phyloP scores from a whole-genome alignment of 1,284 basidiomycete species.

The Puccinia coronata region DNA sequence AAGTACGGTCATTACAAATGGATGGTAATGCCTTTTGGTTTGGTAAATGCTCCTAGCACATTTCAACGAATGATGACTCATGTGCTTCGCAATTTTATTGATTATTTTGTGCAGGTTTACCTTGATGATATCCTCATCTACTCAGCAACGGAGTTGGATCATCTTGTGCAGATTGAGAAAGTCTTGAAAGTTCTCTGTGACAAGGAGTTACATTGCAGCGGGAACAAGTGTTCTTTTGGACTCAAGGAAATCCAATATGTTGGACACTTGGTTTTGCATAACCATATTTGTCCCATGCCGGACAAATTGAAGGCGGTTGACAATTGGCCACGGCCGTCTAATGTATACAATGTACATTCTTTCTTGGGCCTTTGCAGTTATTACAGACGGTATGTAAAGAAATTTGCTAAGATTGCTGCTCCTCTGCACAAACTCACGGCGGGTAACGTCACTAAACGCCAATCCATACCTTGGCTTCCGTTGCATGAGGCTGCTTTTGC shows the following conservation, averaged over 20 bases:
- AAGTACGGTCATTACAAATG: too few relatives aligned
- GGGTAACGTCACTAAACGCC: slow-evolving; percentile 18
- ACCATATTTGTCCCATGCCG: neutral
- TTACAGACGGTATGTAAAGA: slow-evolving; percentile 21
- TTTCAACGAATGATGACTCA: too few relatives aligned
- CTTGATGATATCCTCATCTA: slow-evolving; percentile 32
- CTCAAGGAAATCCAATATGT: neutral
- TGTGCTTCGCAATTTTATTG: slow-evolving; percentile 11
- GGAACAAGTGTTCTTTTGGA: neutral
- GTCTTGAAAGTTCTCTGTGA: neutral
- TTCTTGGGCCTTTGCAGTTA: too few relatives aligned
- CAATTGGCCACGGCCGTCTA: slow-evolving; percentile 27
- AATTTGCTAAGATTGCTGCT: neutral
- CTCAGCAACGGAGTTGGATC: neutral
- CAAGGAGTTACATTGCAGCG: neutral
- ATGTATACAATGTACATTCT: neutral
- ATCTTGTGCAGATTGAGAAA: neutral
- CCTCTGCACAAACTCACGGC: slow-evolving; percentile 19
- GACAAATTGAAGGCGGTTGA: slow-evolving; percentile 6
- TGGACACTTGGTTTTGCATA: neutral
- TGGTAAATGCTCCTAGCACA: too few relatives aligned
- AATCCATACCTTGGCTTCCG: neutral
- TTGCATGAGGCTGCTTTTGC: neutral
- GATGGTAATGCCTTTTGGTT: too few relatives aligned
- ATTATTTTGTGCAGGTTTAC: slow-evolving; percentile 13